phyloP scores from a whole-genome alignment of 768 basidiomycete genomes.

The Sporobolomyces roseus region DNA sequence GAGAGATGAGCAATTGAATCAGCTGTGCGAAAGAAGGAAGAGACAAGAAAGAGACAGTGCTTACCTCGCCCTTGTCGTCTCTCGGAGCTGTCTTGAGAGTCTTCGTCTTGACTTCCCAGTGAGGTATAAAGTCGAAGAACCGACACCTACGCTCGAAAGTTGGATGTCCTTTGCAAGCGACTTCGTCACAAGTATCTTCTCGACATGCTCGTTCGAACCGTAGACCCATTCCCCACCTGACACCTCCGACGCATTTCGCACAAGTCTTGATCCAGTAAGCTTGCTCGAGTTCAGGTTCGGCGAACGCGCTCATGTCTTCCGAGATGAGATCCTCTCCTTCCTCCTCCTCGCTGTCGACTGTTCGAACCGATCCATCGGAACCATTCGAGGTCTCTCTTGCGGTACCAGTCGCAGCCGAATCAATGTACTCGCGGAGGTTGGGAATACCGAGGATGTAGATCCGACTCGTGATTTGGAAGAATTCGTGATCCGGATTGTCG shows the following conservation, averaged over 20 bases:
- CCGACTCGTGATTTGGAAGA: conserved; percentile 76
- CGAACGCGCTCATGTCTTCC: conserved; percentile 23
- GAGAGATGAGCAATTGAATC: conserved; percentile 14
- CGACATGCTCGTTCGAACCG: conserved; percentile 77
- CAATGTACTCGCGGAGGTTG: conserved; percentile 48
- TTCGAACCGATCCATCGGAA: conserved; percentile 14
- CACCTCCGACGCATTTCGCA: conserved; percentile 76
- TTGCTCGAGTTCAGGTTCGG: conserved; percentile 30
- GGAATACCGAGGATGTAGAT: conserved; percentile 79
- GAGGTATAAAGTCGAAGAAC: conserved; percentile 69
- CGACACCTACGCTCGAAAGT: conserved; percentile 72
- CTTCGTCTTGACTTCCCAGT: conserved; percentile 60
- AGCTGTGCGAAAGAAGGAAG: conserved; percentile 1
- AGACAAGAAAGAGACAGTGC: neutral
- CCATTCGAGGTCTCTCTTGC: neutral
- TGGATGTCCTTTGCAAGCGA: conserved; percentile 52
- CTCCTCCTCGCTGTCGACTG: conserved; percentile 3
- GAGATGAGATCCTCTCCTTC: conserved; percentile 21
- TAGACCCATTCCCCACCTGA: conserved; percentile 80
- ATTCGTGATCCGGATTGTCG: conserved; percentile 66
- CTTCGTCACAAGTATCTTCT: conserved; percentile 55
- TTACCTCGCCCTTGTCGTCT: conserved; percentile 43
- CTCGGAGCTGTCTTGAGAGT: conserved; percentile 19
- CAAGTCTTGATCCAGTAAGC: conserved; percentile 62
- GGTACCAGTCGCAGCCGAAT: conserved; percentile 47